phyloP scores from a whole-genome alignment of 148 eudicot species.

The Spergularia bocconei region DNA sequence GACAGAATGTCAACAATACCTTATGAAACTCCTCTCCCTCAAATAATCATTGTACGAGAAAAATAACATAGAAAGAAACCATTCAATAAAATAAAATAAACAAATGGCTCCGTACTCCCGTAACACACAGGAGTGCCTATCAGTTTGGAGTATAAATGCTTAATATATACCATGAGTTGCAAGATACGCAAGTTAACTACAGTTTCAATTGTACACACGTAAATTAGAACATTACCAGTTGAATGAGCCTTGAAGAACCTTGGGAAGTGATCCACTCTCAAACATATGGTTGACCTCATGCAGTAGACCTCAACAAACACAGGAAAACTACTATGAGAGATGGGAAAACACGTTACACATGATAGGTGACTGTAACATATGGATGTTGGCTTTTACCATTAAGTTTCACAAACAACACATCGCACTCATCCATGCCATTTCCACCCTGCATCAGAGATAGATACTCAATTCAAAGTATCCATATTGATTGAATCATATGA shows the following conservation, averaged over 20 bases:
- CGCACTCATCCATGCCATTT: conserved; percentile 69
- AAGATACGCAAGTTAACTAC: conserved; percentile 3
- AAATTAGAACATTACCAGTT: conserved; percentile 48
- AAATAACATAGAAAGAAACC: not conserved
- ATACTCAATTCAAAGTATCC: not conserved
- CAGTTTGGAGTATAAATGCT: not conserved
- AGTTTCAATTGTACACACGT: not conserved
- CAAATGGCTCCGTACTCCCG: not conserved
- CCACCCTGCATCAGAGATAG: conserved; percentile 44
- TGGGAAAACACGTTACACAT: not conserved
- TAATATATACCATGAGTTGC: not conserved
- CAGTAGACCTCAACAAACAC: conserved; percentile 49
- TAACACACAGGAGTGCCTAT: not conserved
- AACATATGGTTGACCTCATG: conserved; percentile 96
- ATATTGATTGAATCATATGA: conserved; percentile 9
- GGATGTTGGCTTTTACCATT: conserved; percentile 29
- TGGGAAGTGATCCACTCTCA: conserved; percentile 77
- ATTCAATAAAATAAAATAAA: not conserved
- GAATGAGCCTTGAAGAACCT: conserved; percentile 51
- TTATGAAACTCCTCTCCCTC: not conserved
- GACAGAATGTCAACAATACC: not conserved
- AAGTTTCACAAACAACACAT: conserved; percentile 73
- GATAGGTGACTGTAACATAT: not conserved
- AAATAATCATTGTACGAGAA: not conserved
- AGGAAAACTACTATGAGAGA: not conserved